Percentiles rank a stretch among this genome's conserved stretches.
phyloP scores from a whole-genome alignment of 495 filamentous ascomycete genomes.

The Penicillium ochrochloron region DNA sequence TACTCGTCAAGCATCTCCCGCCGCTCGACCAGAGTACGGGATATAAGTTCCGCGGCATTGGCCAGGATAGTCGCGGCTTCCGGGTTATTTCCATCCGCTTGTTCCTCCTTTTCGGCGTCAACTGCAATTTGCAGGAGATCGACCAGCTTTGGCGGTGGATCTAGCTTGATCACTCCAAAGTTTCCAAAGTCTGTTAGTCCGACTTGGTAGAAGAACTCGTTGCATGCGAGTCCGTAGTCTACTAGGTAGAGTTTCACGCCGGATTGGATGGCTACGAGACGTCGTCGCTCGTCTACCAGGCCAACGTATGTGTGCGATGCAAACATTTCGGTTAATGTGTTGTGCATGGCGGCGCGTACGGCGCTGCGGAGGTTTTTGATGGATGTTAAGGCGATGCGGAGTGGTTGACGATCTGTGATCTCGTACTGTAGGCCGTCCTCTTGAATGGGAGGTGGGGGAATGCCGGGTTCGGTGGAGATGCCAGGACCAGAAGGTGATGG shows the following conservation, averaged over 20 bases:
- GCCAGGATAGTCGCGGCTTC: conserved; percentile 66
- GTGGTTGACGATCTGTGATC: conserved; percentile 67
- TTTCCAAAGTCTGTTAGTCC: conserved; percentile 97
- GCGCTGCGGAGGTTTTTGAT: conserved; percentile 79
- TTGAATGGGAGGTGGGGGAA: conserved; percentile 26
- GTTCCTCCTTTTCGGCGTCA: conserved; percentile 58
- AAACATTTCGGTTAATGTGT: conserved; percentile 85
- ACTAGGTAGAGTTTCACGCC: conserved; percentile 92
- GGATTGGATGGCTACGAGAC: conserved; percentile 88
- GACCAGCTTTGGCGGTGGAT: conserved; percentile 71
- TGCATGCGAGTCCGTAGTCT: conserved; percentile 87
- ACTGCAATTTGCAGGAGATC: conserved; percentile 76
- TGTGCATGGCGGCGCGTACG: conserved; percentile 86
- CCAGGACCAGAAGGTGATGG: conserved; percentile 28
- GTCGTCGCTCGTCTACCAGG: conserved; percentile 82
- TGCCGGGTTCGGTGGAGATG: conserved; percentile 22
- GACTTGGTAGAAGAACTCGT: conserved; percentile 96
- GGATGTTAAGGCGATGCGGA: conserved; percentile 72
- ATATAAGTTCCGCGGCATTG: conserved; percentile 65
- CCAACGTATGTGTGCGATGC: conserved; percentile 93
- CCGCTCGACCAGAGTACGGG: conserved; percentile 66
- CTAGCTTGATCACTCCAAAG: conserved; percentile 83
- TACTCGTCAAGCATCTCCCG: conserved; percentile 92
- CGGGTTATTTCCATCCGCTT: conserved; percentile 29
- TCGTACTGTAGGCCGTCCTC: conserved; percentile 69